Evolutionary conservation across 1,139 yeast genomes (phyloP).

Genomic region (Kurtzmaniella quercitrusa): DNA sequence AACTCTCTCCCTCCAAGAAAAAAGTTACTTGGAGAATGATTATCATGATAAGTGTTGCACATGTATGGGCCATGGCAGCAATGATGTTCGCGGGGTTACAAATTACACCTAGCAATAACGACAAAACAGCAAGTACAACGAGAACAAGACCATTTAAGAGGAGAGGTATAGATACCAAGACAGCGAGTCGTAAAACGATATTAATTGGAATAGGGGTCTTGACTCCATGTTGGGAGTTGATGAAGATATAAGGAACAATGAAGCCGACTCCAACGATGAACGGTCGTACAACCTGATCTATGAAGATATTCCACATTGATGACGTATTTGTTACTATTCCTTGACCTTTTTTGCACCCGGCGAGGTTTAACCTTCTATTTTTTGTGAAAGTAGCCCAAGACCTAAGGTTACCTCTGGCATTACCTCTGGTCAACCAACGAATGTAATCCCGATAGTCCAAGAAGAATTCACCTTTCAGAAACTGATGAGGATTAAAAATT

Average conservation of each 20-base stretch:
- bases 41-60: slow-evolving; percentile 51
- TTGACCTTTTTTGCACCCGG: slow-evolving; percentile 57
- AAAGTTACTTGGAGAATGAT: slow-evolving; percentile 57
- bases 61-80: slow-evolving; percentile 50
- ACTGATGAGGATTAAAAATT: slow-evolving; percentile 84
- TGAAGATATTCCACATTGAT: slow-evolving; percentile 44
- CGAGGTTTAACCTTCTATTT: slow-evolving; percentile 50
- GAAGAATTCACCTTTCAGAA: slow-evolving; percentile 63
- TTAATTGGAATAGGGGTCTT: slow-evolving; percentile 43
- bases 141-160: slow-evolving; percentile 42
- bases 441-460: slow-evolving; percentile 65
- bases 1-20: slow-evolving; percentile 61
- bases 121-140: slow-evolving; percentile 39
- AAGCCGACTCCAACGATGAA: slow-evolving; percentile 36
- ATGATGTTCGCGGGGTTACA: slow-evolving; percentile 15
- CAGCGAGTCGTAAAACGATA: slow-evolving; percentile 47
- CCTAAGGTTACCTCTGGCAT: slow-evolving; percentile 39
- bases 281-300: slow-evolving; percentile 54
- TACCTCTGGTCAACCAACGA: slow-evolving; percentile 69
- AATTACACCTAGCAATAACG: slow-evolving; percentile 33
- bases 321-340: slow-evolving; percentile 27
- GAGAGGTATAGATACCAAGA: slow-evolving; percentile 54
- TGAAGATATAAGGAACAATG: slow-evolving; percentile 60
- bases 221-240: slow-evolving; percentile 70
- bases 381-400: slow-evolving; percentile 66